Percentiles rank a stretch among this genome's conserved stretches.
phyloP scores from a whole-genome alignment of 108 stramenopile genomes.

The Schizochytrium sp. region DNA sequence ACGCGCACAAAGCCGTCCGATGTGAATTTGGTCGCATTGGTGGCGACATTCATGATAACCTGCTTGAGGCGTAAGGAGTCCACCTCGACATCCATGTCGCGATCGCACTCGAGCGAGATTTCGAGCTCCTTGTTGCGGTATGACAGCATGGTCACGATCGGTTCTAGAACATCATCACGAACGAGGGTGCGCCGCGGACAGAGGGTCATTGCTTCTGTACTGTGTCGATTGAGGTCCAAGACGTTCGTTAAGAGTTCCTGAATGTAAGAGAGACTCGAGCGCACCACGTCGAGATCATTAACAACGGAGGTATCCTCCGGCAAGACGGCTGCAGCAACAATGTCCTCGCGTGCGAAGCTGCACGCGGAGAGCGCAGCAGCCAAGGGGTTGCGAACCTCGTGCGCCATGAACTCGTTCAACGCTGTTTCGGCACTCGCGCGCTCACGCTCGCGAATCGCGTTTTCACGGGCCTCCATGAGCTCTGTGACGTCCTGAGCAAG shows the following conservation, averaged over 20 bases:
- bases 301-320: neutral
- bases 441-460: neutral
- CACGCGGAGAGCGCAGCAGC: neutral
- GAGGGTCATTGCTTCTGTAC: neutral
- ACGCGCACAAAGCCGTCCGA: neutral
- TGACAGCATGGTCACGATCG: neutral
- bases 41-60: neutral
- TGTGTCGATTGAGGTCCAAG: neutral
- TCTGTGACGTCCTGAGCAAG: neutral
- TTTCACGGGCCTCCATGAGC: neutral
- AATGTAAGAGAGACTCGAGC: neutral
- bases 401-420: constrained; percentile 10
- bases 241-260: neutral
- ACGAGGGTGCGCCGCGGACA: neutral
- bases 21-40: neutral
- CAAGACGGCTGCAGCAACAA: neutral
- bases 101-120: neutral
- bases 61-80: neutral
- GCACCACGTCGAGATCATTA: neutral
- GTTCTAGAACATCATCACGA: neutral
- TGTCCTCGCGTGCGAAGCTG: neutral
- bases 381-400: constrained; percentile 7
- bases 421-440: neutral
- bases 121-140: neutral
- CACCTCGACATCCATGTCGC: neutral